These are phyloP conservation scores for Plantago coronopus DNA, from an alignment of 305 asterid genomes.

Conservation along the genomic window DNA sequence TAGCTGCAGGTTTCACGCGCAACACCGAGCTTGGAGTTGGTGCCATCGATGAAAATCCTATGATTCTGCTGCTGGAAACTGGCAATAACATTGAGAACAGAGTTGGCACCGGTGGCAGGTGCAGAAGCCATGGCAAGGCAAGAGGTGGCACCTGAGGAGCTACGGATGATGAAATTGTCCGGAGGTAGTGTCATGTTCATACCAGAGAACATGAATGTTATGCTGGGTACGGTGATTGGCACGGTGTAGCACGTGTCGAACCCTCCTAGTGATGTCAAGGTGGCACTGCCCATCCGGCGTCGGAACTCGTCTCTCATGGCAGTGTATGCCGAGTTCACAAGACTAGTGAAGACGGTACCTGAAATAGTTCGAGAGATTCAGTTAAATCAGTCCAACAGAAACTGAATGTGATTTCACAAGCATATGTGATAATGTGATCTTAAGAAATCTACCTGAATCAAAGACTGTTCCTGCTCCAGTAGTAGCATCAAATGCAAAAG, in stretches of 20 bases:
- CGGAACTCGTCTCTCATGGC: conserved; percentile 82
- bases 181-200: conserved; percentile 79
- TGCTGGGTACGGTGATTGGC: conserved; percentile 55
- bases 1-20: conserved; percentile 75
- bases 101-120: conserved; percentile 53
- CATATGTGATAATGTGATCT: background rate
- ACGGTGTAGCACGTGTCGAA: conserved; percentile 90
- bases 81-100: conserved; percentile 83
- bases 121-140: conserved; percentile 95
- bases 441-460: conserved; percentile 52
- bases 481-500: conserved; percentile 57
- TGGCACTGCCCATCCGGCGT: conserved; percentile 65
- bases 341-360: conserved; percentile 78
- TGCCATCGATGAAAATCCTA: conserved; percentile 69
- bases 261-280: conserved; percentile 70
- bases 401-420: too few species aligned
- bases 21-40: conserved; percentile 68
- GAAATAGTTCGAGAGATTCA: background rate
- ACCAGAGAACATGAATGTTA: conserved; percentile 70
- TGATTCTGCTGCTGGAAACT: conserved; percentile 97
- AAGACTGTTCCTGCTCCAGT: conserved; percentile 77
- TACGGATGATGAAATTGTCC: conserved; percentile 78
- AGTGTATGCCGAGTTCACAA: conserved; percentile 71
- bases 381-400: background rate
- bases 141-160: conserved; percentile 61